Conservation (phyloP, 352 stramenopile species). For the Phytophthora pseudosyringae region DNA sequence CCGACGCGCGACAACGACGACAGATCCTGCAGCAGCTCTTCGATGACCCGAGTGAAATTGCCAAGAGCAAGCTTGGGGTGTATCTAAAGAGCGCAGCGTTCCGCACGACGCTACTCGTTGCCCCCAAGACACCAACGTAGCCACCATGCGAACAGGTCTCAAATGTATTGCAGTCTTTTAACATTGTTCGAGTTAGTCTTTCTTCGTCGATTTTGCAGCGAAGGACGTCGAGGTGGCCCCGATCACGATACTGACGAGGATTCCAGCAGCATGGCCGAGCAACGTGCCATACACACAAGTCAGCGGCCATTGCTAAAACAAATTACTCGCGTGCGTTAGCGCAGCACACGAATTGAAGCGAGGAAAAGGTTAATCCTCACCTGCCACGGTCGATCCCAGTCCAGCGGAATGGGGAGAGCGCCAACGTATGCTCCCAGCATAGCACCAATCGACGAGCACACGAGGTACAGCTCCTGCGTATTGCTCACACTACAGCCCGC, state of each 20-base stretch:
- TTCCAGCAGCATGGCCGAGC: slow-evolving; percentile 50
- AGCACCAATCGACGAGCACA: slow-evolving; percentile 61
- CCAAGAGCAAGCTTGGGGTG: slow-evolving; percentile 73
- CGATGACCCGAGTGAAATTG: slow-evolving; percentile 74
- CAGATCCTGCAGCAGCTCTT: slow-evolving; percentile 73
- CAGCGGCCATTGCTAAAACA: slow-evolving; percentile 80
- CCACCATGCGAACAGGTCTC: neutral
- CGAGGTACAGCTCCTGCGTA: slow-evolving; percentile 52
- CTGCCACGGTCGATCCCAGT: slow-evolving; percentile 91
- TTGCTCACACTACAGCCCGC: slow-evolving; percentile 39
- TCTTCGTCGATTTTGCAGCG: slow-evolving; percentile 24
- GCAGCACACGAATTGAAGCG: neutral
- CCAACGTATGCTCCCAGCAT: slow-evolving; percentile 75
- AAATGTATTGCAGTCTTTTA: slow-evolving; percentile 13
- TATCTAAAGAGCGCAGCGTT: slow-evolving; percentile 80
- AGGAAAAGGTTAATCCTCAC: slow-evolving; percentile 28
- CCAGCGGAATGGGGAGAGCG: slow-evolving; percentile 80
- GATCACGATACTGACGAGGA: slow-evolving; percentile 36
- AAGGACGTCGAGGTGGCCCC: slow-evolving; percentile 14
- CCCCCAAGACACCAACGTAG: slow-evolving; percentile 21
- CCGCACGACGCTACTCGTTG: slow-evolving; percentile 48
- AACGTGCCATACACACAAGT: slow-evolving; percentile 83
- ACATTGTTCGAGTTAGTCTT: slow-evolving; percentile 25
- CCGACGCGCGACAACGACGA: slow-evolving; percentile 48
- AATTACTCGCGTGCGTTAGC: neutral